Evolutionary conservation across 495 filamentous ascomycete genomes (phyloP).

Genomic region (Aspergillus carlsbadensis): DNA sequence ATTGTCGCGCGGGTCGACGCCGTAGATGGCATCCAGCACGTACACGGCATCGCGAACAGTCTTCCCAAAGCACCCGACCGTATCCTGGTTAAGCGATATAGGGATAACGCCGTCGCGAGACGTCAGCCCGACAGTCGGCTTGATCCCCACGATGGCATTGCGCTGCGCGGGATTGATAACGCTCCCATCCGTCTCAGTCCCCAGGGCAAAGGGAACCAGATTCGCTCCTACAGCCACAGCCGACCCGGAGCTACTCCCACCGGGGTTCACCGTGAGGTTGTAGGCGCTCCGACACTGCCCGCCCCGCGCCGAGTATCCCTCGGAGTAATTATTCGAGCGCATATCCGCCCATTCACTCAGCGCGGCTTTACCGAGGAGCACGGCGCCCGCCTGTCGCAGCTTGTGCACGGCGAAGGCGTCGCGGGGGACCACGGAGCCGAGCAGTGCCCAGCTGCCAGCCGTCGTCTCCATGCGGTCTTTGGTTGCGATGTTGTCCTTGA

Average conservation of each 20-base stretch:
- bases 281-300: constrained; percentile 66
- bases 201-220: constrained; percentile 59
- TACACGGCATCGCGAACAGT: constrained; percentile 67
- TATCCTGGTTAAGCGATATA: constrained; percentile 62
- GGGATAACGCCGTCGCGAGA: constrained; percentile 65
- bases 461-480: constrained; percentile 70
- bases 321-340: constrained; percentile 68
- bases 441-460: constrained; percentile 55
- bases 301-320: constrained; percentile 65
- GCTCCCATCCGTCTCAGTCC: constrained; percentile 75
- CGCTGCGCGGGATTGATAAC: constrained; percentile 70
- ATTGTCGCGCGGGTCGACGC: constrained; percentile 57
- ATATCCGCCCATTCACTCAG: constrained; percentile 75
- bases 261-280: constrained; percentile 68
- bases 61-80: constrained; percentile 63
- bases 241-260: constrained; percentile 63
- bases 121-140: constrained; percentile 65
- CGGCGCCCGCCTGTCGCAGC: constrained; percentile 63
- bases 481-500: constrained; percentile 76
- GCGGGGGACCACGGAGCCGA: constrained; percentile 63
- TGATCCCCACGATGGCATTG: constrained; percentile 65
- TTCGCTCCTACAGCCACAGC: constrained; percentile 63
- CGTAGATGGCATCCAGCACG: constrained; percentile 65
- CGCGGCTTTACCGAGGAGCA: constrained; percentile 68
- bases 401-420: constrained; percentile 61